Conservation (phyloP, 345 rosid genomes). For the Salix viminalis region DNA sequence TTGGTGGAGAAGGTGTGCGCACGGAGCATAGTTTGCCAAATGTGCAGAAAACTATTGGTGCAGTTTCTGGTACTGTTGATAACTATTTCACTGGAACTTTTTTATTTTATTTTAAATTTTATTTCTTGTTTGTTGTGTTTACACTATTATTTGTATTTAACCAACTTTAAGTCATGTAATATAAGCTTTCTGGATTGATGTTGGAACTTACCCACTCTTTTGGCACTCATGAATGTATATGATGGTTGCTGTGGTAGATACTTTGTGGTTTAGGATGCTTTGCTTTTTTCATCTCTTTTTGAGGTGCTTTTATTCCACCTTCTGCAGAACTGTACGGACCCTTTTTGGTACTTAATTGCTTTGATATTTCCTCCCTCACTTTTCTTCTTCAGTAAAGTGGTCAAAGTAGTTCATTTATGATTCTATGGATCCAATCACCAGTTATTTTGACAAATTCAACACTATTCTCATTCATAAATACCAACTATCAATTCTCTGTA, state of each 20-base stretch:
- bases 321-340: neutral
- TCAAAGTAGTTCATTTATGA: neutral
- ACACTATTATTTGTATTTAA: neutral
- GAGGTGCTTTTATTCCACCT: neutral
- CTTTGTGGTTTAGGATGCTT: neutral
- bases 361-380: neutral
- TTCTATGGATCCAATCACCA: neutral
- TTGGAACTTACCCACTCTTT: neutral
- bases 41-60: conserved; percentile 91
- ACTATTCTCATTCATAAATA: neutral
- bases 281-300: neutral
- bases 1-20: conserved; percentile 99
- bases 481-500: neutral
- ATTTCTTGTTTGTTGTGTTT: neutral
- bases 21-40: conserved; percentile 84
- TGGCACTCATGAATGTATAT: neutral
- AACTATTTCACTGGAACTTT: neutral
- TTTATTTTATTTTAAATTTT: neutral
- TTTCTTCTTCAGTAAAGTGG: neutral
- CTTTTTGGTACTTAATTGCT: neutral
- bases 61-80: conserved; percentile 67
- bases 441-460: neutral
- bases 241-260: neutral
- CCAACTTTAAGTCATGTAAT: neutral
- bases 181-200: neutral